Base-by-base conservation (phyloP, 2,329 filamentous ascomycete genomes). In the Colletotrichum ledebouriae region DNA sequence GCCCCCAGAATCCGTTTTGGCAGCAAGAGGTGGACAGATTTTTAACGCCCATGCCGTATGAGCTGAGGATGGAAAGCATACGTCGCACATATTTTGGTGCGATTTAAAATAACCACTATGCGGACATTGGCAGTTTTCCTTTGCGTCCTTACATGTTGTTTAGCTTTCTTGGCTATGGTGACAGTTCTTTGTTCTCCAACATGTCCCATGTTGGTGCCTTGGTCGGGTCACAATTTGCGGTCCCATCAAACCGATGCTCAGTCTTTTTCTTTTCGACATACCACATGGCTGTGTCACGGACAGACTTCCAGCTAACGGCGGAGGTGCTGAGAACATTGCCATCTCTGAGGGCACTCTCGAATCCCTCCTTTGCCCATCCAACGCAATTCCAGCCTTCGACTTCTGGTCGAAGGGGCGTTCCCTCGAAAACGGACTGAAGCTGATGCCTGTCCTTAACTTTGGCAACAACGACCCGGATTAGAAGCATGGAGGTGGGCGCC, bases 331-430 rank as follows among this genome's bases (percentile, higher is more conserved):
- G 60, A 6, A 72, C 74, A 37, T 75, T 76, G 0, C 61, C 60
- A 69, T 81, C 77, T 9, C 63, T 59, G 57, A 29, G 11, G 4
- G 25, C 47, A 7, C 7, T 13, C 22, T 33, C 22, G 7, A 10
- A 52, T 11, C 20, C 47, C 11, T 52, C 47, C 47, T 33, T 13
- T 4, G n/a, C 47, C 20, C 20, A 52, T 4, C 7, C n/a, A 0
- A 83, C 78, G 72, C 81, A 84, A 65, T 82, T 83, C 79, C 80
- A 84, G n/a, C 74, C 75, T 12, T 73, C 39, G 7, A 25, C 25
- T 6, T 41, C 70, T 63, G 73, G 70, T 62, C 76, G 71, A 46
- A 81, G 69, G 41, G 77, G 77, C 2, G 73, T 77, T 15, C 67
- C 70, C n/a, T 67, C 60, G 46, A 82, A 71, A 42, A 78, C 75